phyloP scores from a whole-genome alignment of 495 filamentous ascomycete species.

The Elasticomyces elasticus region DNA sequence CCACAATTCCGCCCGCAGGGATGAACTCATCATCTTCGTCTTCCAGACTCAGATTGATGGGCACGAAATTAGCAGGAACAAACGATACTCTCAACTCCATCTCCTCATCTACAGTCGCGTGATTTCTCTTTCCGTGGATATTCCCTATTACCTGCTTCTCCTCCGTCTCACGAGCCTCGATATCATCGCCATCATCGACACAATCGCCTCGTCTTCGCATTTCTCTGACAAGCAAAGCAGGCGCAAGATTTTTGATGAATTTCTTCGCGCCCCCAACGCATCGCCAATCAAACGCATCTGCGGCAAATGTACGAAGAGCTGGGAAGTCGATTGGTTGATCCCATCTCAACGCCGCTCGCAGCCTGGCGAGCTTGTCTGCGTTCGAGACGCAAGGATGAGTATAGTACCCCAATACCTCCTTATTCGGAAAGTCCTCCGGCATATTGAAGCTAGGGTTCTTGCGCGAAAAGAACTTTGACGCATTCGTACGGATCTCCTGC shows the following conservation, averaged over 20 bases:
- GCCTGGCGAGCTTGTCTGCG: slow-evolving; percentile 44
- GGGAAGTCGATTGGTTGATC: slow-evolving; percentile 54
- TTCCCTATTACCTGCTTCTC: slow-evolving; percentile 45
- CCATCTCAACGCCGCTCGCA: slow-evolving; percentile 52
- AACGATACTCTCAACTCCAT: slow-evolving; percentile 71
- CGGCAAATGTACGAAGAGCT: slow-evolving; percentile 60
- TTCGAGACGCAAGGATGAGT: slow-evolving; percentile 71
- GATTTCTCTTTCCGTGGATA: slow-evolving; percentile 56
- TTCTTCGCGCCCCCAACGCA: slow-evolving; percentile 70
- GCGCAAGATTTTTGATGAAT: slow-evolving; percentile 70
- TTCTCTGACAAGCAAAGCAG: slow-evolving; percentile 59
- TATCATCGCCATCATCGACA: slow-evolving; percentile 20
- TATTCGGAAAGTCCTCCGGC: slow-evolving; percentile 72
- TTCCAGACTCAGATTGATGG: slow-evolving; percentile 52
- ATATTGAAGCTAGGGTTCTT: slow-evolving; percentile 65
- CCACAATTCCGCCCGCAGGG: slow-evolving; percentile 32
- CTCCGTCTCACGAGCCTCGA: slow-evolving; percentile 34
- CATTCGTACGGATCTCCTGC: slow-evolving; percentile 72
- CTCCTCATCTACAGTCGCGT: slow-evolving; percentile 62
- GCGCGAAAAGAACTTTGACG: slow-evolving; percentile 66
- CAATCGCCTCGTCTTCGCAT: slow-evolving; percentile 37
- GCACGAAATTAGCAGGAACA: slow-evolving; percentile 64
- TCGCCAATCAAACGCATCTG: slow-evolving; percentile 78
- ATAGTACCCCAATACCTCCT: slow-evolving; percentile 72
- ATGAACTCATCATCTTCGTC: slow-evolving; percentile 37